A percentile compares a stretch with the other conserved stretches of the same genome.
These are phyloP conservation scores for Knufia fluminis DNA, from an alignment of 2,329 filamentous ascomycete genomes.

Conservation along the genomic window DNA sequence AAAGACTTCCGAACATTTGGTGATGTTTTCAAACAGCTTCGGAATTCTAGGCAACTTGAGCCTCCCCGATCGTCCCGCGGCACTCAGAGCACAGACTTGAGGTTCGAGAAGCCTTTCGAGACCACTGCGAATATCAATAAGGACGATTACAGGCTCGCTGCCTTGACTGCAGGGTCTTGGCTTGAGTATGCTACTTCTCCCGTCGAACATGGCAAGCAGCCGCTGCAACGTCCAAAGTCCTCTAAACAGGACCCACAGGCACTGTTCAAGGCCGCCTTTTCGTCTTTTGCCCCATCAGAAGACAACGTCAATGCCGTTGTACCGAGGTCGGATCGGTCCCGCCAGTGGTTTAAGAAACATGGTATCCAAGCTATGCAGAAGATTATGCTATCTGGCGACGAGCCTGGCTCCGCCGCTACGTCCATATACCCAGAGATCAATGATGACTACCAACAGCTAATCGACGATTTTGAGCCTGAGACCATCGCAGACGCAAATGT, in stretches of 20 bases:
- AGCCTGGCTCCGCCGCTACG: constrained; percentile 19
- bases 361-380: constrained; percentile 21
- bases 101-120: constrained; percentile 9
- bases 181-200: constrained; percentile 29
- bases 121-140: constrained; percentile 26
- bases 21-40: constrained; percentile 35
- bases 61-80: constrained; percentile 30
- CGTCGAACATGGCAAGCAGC: neutral
- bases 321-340: constrained; percentile 33
- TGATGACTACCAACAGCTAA: constrained; percentile 34
- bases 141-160: constrained; percentile 33
- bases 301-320: constrained; percentile 38
- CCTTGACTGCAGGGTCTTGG: constrained; percentile 35
- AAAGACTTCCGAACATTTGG: constrained; percentile 33
- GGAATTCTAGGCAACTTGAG: constrained; percentile 32
- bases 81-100: constrained; percentile 11
- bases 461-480: constrained; percentile 34
- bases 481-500: constrained; percentile 23
- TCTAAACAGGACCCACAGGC: constrained; percentile 18
- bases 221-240: constrained; percentile 4
- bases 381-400: constrained; percentile 13
- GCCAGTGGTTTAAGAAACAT: constrained; percentile 37
- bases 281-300: constrained; percentile 40
- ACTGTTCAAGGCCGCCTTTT: constrained; percentile 37
- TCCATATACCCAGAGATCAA: constrained; percentile 26